Base-by-base conservation (phyloP, 148 eudicot species). In the Tetragonia tetragonoides region DNA sequence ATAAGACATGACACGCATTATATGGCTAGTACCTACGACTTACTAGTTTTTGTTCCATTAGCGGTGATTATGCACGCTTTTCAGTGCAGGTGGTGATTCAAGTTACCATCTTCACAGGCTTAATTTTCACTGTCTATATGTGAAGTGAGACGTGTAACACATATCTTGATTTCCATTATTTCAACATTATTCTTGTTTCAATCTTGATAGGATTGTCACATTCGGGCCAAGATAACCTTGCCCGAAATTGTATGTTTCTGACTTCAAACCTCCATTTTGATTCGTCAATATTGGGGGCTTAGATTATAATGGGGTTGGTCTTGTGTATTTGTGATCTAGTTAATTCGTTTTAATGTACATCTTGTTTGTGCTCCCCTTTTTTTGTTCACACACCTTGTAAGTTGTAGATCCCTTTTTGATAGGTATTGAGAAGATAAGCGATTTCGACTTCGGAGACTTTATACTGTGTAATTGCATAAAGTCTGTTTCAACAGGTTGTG, bases 1-100 rank as follows among this genome's bases (percentile, higher is more conserved):
- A 68, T 93, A 81, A 81, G 73, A 73, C 21, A 60, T 17, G 64
- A 61, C 38, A 38, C 24, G 77, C 71, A 62, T 38, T 28, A 71
- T 28, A 12, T 10, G 53, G 60, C 77, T 82, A 39, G 3, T 51
- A 12, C 5, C 28, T 37, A 64, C 3, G 66, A 64, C 53, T 49
- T 24, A 40, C 61, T 60, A 18, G 70, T 68, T 14, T 57, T 65
- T 44, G 7, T 20, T 23, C 77, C 77, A 14, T 15, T 40, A 5
- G 24, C 38, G 7, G 20, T 12, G 62, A 6, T 78, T 72, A 44
- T n/a, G 56, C 61, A 63, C 20, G 40, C 53, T 40, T 63, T 41
- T 66, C 74, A 71, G 72, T 75, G 63, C 79, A 75, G 66, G 18
- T 66, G 74, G 23, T 59, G 51, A 37, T 66, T 42, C 46, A 76